Conservation (phyloP, 768 basidiomycete genomes). For the Tephrocybe sp. region DNA sequence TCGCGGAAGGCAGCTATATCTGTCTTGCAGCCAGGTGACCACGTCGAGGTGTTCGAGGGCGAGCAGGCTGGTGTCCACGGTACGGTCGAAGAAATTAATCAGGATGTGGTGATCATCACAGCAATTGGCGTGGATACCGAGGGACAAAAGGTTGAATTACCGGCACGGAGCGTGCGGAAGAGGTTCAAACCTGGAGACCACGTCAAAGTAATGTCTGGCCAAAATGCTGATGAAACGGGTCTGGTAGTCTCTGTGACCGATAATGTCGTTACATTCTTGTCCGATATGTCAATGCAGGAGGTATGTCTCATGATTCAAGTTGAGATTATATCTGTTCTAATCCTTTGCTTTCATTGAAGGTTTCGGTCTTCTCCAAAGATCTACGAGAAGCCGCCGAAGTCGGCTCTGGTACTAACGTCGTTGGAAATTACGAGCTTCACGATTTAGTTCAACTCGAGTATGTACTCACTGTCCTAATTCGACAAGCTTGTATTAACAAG, state of each 20-base stretch:
- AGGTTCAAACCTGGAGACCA: slow-evolving; percentile 97
- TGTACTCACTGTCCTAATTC: slow-evolving; percentile 29
- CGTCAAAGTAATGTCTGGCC: slow-evolving; percentile 96
- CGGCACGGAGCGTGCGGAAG: slow-evolving; percentile 89
- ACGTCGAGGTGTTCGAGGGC: slow-evolving; percentile 96
- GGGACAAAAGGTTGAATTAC: slow-evolving; percentile 83
- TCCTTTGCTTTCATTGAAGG: slow-evolving; percentile 47
- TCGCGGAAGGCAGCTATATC: slow-evolving; percentile 89
- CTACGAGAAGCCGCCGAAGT: slow-evolving; percentile 96
- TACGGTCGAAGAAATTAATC: slow-evolving; percentile 84
- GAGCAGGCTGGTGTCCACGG: slow-evolving; percentile 94
- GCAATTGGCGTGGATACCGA: slow-evolving; percentile 83
- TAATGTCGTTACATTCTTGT: slow-evolving; percentile 92
- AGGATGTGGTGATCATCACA: slow-evolving; percentile 84
- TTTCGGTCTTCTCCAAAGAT: slow-evolving; percentile 97
- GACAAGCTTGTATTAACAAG: slow-evolving; percentile 1
- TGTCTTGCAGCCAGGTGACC: slow-evolving; percentile 96
- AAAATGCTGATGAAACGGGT: slow-evolving; percentile 94
- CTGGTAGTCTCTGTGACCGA: slow-evolving; percentile 90
- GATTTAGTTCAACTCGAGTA: slow-evolving; percentile 97
- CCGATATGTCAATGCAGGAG: slow-evolving; percentile 98
- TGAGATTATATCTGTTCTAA: slow-evolving; percentile 6
- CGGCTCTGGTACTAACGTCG: slow-evolving; percentile 85
- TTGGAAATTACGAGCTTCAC: slow-evolving; percentile 94
- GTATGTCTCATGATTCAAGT: slow-evolving; percentile 37